These are phyloP conservation scores for Solanum pennellii DNA, from an alignment of 257 asterid genomes.

Conservation along the genomic window DNA sequence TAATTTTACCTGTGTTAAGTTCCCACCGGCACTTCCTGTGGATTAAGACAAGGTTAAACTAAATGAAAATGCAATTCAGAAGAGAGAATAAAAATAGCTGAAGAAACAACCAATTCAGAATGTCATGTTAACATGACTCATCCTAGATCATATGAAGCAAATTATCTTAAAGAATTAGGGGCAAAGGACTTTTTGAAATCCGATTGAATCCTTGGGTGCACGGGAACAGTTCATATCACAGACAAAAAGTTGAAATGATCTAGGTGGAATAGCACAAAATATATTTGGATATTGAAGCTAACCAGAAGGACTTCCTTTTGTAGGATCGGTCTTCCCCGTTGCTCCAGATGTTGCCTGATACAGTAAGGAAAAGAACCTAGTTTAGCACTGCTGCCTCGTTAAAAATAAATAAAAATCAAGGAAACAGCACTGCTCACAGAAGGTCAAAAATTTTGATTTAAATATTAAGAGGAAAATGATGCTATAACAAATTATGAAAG, in stretches of 20 bases:
- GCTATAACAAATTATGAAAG: not conserved
- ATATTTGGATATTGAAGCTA: not conserved
- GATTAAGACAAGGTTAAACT: not conserved
- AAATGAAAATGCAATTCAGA: not conserved
- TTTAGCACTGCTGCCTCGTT: not conserved
- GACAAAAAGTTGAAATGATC: not conserved
- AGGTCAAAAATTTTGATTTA: not conserved
- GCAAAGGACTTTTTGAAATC: no score
- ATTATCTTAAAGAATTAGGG: not conserved
- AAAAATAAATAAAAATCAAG: not conserved
- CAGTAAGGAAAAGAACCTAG: not conserved
- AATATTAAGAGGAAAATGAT: not conserved
- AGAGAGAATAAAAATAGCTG: not conserved
- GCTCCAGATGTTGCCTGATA: conserved; percentile 47
- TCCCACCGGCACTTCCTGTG: conserved; percentile 36
- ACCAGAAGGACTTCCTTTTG: conserved; percentile 61
- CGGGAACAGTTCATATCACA: not conserved
- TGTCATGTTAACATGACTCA: not conserved
- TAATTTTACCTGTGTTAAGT: conserved; percentile 4
- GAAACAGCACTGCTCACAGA: not conserved
- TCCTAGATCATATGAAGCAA: not conserved
- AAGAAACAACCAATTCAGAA: not conserved
- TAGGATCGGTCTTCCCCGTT: conserved; percentile 24
- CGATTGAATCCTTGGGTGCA: not conserved
- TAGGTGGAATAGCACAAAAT: not conserved